Conservation (phyloP, 768 basidiomycete species). For the Chalciporus pseudorubinellus region DNA sequence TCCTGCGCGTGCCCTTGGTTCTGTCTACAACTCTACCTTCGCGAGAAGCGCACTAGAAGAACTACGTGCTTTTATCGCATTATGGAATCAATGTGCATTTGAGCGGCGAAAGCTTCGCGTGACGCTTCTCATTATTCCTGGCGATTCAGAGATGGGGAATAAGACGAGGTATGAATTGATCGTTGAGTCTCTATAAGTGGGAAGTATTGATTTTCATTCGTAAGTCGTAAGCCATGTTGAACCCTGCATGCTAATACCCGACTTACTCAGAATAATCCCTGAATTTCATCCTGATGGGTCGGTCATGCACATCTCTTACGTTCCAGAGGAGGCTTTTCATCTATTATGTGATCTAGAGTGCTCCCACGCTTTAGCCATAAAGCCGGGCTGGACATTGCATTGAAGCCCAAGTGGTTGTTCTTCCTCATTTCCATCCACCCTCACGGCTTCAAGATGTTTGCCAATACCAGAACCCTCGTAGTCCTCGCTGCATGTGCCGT, state of each 20-base stretch:
- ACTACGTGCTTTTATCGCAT: slow-evolving; percentile 24
- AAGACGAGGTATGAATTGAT: slow-evolving; percentile 16
- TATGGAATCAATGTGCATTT: slow-evolving; percentile 34
- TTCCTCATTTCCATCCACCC: neutral
- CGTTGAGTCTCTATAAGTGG: slow-evolving; percentile 25
- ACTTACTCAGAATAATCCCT: too few relatives aligned
- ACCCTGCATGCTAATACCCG: too few relatives aligned
- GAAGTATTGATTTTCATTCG: neutral
- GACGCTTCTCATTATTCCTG: slow-evolving; percentile 10
- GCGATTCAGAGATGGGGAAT: neutral
- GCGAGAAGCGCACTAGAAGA: slow-evolving; percentile 16
- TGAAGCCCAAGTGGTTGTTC: neutral
- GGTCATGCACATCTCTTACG: too few relatives aligned
- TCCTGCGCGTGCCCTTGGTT: slow-evolving; percentile 10
- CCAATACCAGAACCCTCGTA: slow-evolving; percentile 17
- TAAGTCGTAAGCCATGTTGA: neutral
- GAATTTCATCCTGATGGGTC: too few relatives aligned
- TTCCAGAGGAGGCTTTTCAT: too few relatives aligned
- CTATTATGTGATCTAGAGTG: neutral
- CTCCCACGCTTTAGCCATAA: neutral
- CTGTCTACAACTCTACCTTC: slow-evolving; percentile 22
- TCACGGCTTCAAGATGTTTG: slow-evolving; percentile 14
- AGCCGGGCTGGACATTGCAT: neutral
- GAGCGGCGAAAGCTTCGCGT: slow-evolving; percentile 31
- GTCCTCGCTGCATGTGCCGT: slow-evolving; percentile 15